Evolutionary conservation across 2,329 filamentous ascomycete species (phyloP).

Genomic region (Beauveria brongniartii): DNA sequence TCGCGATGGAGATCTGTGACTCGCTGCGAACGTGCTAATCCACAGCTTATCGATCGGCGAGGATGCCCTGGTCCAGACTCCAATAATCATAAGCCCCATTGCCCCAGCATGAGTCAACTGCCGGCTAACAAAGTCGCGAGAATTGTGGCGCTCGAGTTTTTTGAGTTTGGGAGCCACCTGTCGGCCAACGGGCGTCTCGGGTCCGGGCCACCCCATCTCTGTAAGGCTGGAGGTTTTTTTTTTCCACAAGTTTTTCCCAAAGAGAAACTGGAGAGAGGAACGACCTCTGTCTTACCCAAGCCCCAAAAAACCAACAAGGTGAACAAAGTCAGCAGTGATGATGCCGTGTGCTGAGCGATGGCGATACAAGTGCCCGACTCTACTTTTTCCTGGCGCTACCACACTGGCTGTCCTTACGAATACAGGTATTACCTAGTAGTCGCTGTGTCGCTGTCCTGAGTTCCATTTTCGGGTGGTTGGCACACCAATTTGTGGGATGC

Average conservation of each 20-base stretch:
- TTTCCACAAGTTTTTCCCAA: neutral
- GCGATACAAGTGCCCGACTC: neutral
- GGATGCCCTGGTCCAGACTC: too few species aligned
- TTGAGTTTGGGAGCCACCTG: neutral
- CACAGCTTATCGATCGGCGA: neutral
- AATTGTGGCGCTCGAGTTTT: neutral
- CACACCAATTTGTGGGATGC: too few species aligned
- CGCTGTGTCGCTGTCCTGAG: too few species aligned
- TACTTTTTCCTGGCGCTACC: neutral
- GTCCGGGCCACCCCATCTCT: neutral
- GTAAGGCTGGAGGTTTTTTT: neutral
- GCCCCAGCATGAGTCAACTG: neutral
- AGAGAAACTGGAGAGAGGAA: neutral
- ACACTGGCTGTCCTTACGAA: neutral
- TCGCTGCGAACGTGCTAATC: neutral
- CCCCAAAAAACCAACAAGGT: neutral
- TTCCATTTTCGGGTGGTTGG: too few species aligned
- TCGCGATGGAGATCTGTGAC: neutral
- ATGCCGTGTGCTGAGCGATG: neutral
- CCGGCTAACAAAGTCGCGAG: neutral
- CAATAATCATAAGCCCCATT: neutral
- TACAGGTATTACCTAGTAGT: too few species aligned
- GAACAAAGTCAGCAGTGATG: neutral
- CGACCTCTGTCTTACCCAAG: neutral
- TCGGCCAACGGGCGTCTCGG: neutral